A percentile compares a stretch with the other conserved stretches of the same genome.
Evolutionary conservation across 371 early-diverging fungal genomes (phyloP).

Genomic region (Mortierella sp.): DNA sequence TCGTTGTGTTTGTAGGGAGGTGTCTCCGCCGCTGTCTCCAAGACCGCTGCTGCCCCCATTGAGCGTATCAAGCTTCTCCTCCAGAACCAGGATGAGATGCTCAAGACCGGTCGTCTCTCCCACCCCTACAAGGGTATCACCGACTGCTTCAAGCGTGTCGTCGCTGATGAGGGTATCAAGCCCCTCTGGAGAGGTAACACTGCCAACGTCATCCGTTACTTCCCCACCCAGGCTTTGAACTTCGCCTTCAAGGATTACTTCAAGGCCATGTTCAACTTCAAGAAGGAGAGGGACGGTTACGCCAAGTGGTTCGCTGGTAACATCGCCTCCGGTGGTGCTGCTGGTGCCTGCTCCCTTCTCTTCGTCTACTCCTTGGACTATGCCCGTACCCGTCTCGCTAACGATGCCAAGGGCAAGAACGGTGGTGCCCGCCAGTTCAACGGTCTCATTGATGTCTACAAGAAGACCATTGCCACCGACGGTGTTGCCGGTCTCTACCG

Average conservation of each 20-base stretch:
- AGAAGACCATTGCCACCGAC: constrained; percentile 74
- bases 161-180: constrained; percentile 73
- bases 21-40: constrained; percentile 92
- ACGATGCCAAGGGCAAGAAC: constrained; percentile 73
- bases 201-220: constrained; percentile 85
- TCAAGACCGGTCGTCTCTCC: constrained; percentile 69
- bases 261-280: constrained; percentile 77
- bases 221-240: constrained; percentile 85
- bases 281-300: constrained; percentile 76
- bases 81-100: constrained; percentile 82
- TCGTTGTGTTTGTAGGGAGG: constrained; percentile 65
- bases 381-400: constrained; percentile 84
- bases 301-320: constrained; percentile 81
- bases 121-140: constrained; percentile 74
- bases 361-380: constrained; percentile 83
- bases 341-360: constrained; percentile 80
- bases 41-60: constrained; percentile 89
- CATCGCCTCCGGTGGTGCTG: constrained; percentile 83
- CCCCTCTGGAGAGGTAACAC: constrained; percentile 78
- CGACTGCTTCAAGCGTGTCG: constrained; percentile 76
- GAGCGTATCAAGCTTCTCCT: constrained; percentile 84
- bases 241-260: constrained; percentile 88
- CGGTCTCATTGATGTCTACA: constrained; percentile 87
- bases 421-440: constrained; percentile 85
- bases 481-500: constrained; percentile 90